Evolutionary conservation across 1,284 basidiomycete genomes (phyloP).

Genomic region (Mycena citricolor): DNA sequence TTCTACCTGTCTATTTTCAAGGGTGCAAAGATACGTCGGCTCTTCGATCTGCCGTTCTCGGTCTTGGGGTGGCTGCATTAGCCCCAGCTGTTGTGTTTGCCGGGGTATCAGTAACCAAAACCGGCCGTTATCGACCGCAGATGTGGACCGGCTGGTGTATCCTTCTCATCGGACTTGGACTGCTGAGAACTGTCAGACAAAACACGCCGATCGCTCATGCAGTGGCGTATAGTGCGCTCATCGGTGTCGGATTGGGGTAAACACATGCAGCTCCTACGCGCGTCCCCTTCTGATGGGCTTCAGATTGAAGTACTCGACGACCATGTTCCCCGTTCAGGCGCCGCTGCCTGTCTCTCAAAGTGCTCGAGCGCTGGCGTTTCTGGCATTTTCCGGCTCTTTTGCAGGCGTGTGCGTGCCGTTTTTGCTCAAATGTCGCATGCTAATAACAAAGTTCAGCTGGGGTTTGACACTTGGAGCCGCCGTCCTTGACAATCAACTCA

Average conservation of each 20-base stretch:
- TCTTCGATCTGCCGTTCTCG: slow-evolving; percentile 39
- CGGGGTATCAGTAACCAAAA: slow-evolving; percentile 24
- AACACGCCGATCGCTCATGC: slow-evolving; percentile 1
- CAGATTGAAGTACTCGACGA: slow-evolving; percentile 16
- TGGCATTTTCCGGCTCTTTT: slow-evolving; percentile 19
- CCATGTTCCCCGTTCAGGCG: slow-evolving; percentile 22
- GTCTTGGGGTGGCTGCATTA: slow-evolving; percentile 35
- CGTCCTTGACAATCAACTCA: slow-evolving; percentile 28
- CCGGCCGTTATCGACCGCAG: slow-evolving; percentile 19
- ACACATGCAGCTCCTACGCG: not conserved
- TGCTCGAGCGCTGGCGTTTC: slow-evolving; percentile 20
- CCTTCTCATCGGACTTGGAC: slow-evolving; percentile 10
- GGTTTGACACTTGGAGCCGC: slow-evolving; percentile 27
- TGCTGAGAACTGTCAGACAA: slow-evolving; percentile 10
- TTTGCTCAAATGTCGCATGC: not conserved
- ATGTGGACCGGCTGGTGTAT: slow-evolving; percentile 18
- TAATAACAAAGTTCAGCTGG: slow-evolving; percentile 23
- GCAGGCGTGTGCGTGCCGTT: slow-evolving; percentile 10
- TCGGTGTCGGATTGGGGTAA: slow-evolving; percentile 16
- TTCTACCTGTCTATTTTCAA: slow-evolving; percentile 35
- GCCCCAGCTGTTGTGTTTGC: slow-evolving; percentile 33
- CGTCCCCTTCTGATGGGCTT: not conserved
- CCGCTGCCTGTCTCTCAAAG: slow-evolving; percentile 20
- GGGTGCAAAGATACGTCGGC: slow-evolving; percentile 39
- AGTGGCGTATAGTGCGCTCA: slow-evolving; percentile 8